Conservation (phyloP, 352 stramenopile genomes). For the Pythium sp. region DNA sequence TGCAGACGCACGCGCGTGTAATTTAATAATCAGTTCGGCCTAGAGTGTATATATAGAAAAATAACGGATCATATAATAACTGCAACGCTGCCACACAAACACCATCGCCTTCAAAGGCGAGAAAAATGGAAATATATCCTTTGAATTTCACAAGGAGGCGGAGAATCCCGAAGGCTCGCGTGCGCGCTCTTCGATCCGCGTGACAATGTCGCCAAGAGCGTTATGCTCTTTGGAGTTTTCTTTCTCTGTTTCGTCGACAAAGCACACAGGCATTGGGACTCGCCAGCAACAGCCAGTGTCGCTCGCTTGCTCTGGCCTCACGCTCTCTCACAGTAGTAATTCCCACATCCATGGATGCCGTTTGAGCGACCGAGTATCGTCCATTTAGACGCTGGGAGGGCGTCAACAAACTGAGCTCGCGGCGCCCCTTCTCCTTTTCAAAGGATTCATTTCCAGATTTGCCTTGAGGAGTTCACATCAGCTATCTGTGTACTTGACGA, state of each 20-base stretch:
- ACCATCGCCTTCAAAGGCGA: no score
- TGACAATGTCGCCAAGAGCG: conserved; percentile 7
- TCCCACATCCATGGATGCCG: not conserved
- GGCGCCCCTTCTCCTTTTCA: not conserved
- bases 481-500: not conserved
- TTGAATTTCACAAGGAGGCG: conserved; percentile 6
- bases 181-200: not conserved
- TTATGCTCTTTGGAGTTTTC: not conserved
- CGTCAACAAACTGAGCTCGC: not conserved
- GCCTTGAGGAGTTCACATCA: not conserved
- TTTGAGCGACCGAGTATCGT: not conserved
- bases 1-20: no score
- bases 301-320: not conserved
- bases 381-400: not conserved
- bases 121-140: no score
- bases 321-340: not conserved
- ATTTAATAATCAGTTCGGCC: no score
- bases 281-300: not conserved
- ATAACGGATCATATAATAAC: no score
- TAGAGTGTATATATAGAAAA: no score
- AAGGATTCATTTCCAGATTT: conserved; percentile 6
- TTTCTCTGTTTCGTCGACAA: not conserved
- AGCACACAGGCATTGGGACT: no score
- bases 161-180: conserved; percentile 4
- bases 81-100: no score